Evolutionary conservation across 148 eudicot species (phyloP).

Genomic region (Camellia sinensis): DNA sequence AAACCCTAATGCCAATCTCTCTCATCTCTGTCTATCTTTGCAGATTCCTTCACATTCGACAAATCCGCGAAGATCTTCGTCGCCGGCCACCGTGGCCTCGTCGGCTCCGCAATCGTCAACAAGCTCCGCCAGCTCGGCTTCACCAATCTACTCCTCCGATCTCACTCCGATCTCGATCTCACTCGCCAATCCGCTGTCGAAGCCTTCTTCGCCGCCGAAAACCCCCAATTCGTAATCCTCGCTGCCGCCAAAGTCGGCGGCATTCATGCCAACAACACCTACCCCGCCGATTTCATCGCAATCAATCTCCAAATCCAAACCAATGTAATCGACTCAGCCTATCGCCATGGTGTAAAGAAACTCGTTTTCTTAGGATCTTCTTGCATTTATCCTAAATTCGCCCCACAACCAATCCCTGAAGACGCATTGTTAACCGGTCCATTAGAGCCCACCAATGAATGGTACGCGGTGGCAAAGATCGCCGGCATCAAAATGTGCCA

Average conservation of each 20-base stretch:
- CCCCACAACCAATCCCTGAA: conserved; percentile 92
- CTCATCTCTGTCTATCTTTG: not conserved
- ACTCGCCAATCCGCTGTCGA: conserved; percentile 72
- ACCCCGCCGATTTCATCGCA: conserved; percentile 91
- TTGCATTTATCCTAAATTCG: conserved; percentile 94
- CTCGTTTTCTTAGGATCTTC: conserved; percentile 88
- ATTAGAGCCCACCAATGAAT: conserved; percentile 90
- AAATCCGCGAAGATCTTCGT: conserved; percentile 75
- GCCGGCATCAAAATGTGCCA: conserved; percentile 96
- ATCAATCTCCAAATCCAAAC: conserved; percentile 89
- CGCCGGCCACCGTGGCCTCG: conserved; percentile 96
- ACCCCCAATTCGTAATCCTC: conserved; percentile 72
- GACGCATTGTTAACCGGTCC: conserved; percentile 71
- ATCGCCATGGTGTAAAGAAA: conserved; percentile 50
- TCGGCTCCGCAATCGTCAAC: conserved; percentile 83
- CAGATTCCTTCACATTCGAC: conserved; percentile 33
- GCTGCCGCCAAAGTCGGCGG: conserved; percentile 99
- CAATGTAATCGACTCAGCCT: conserved; percentile 77
- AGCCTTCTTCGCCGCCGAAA: conserved; percentile 67
- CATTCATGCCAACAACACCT: conserved; percentile 91
- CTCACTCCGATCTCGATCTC: conserved; percentile 90
- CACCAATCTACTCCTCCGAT: conserved; percentile 58
- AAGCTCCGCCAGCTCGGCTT: conserved; percentile 56
- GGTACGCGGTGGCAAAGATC: conserved; percentile 94
- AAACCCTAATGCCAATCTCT: not conserved